phyloP scores from a whole-genome alignment of 2,329 filamentous ascomycete species.

The Aspergillus sojae region DNA sequence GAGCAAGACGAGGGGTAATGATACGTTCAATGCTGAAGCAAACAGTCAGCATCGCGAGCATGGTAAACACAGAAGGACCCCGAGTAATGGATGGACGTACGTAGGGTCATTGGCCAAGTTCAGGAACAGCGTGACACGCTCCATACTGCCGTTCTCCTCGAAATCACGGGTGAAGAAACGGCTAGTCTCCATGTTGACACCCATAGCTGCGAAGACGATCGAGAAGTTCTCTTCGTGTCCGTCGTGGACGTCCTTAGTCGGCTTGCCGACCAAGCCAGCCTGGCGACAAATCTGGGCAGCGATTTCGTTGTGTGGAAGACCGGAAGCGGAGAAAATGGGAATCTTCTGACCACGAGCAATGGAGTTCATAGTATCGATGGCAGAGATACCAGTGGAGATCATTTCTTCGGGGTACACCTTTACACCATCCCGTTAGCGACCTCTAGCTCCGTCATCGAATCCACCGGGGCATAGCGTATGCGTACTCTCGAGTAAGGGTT shows the following conservation, averaged over 20 bases:
- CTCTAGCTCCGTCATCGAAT: conserved; percentile 9
- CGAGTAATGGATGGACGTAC: conserved; percentile 56
- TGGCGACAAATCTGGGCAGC: conserved; percentile 98
- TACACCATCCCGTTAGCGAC: conserved; percentile 8
- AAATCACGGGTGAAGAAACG: conserved; percentile 99
- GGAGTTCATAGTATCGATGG: conserved; percentile 97
- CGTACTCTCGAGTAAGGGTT: conserved; percentile 93
- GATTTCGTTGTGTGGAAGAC: conserved; percentile 99
- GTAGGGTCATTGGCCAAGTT: conserved; percentile 99
- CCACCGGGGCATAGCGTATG: not conserved
- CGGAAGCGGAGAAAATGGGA: conserved; percentile 96
- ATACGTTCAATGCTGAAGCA: conserved; percentile 88
- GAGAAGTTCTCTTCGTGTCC: conserved; percentile 99
- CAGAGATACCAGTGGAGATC: conserved; percentile 99
- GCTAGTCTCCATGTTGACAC: conserved; percentile 98
- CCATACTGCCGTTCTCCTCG: conserved; percentile 98
- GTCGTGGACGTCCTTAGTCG: conserved; percentile 94
- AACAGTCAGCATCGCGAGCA: conserved; percentile 7
- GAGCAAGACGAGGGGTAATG: conserved; percentile 95
- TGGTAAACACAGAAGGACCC: not conserved
- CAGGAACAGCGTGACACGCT: conserved; percentile 94
- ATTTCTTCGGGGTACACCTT: conserved; percentile 99
- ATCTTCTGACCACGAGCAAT: conserved; percentile 99
- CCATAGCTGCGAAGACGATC: conserved; percentile 99
- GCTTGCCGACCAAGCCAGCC: conserved; percentile 86